Conservation (phyloP, 208 protist genomes). For the Naegleria fowleri region DNA sequence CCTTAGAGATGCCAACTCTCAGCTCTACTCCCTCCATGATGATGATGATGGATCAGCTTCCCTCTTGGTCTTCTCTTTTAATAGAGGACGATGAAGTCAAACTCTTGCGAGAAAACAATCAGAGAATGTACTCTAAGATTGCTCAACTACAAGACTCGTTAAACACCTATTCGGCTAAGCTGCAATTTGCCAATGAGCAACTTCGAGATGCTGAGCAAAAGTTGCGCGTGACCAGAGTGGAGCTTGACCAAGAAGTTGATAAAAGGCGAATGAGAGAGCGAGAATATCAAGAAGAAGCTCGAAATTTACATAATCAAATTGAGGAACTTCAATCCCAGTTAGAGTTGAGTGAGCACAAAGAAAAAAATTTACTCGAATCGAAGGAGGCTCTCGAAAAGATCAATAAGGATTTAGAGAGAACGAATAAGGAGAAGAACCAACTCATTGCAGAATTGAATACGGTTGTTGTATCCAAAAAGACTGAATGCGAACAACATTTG, state of each 20-base stretch:
- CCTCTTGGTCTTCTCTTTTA: not conserved
- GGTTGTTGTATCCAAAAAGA: not conserved
- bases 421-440: not conserved
- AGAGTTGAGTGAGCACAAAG: not conserved
- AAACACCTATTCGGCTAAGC: not conserved
- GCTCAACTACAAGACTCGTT: not conserved
- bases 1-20: no score
- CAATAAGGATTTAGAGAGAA: slow-evolving; percentile 10
- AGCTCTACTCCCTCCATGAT: no score
- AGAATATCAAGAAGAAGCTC: not conserved
- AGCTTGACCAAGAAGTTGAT: not conserved
- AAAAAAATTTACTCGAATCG: not conserved
- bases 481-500: not conserved
- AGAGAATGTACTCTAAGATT: not conserved
- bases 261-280: not conserved
- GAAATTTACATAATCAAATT: not conserved
- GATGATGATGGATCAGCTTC: no score
- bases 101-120: not conserved
- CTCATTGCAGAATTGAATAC: not conserved
- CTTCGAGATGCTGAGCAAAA: not conserved
- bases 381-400: not conserved
- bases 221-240: not conserved
- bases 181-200: not conserved
- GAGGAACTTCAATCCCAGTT: not conserved
- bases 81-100: not conserved